Percentiles rank a stretch among this genome's conserved stretches.
These are phyloP conservation scores for Canavalia ensiformis DNA, from an alignment of 306 rosid genomes.

Conservation along the genomic window DNA sequence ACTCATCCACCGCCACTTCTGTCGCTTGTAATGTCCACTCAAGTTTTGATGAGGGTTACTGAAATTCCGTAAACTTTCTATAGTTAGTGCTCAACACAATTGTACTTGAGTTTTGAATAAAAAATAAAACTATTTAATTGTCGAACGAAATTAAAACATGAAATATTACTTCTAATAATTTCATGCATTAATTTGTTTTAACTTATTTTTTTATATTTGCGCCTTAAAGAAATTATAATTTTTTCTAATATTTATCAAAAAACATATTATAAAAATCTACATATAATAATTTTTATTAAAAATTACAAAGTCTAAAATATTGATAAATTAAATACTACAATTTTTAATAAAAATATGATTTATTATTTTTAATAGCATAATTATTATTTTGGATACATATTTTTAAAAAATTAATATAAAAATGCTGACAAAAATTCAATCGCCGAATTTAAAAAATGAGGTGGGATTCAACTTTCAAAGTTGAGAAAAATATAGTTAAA, in stretches of 20 bases:
- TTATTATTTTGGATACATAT: too few species aligned
- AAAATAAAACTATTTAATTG: not conserved
- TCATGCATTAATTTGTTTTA: not conserved
- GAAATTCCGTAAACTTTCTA: not conserved
- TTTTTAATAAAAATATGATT: too few species aligned
- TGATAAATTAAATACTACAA: too few species aligned
- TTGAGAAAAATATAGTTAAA: not conserved
- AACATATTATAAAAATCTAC: too few species aligned
- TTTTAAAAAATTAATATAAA: not conserved
- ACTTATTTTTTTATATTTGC: not conserved
- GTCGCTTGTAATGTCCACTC: constrained; percentile 23
- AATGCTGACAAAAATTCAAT: not conserved
- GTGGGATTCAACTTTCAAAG: not conserved
- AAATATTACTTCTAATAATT: not conserved
- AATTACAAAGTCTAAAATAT: too few species aligned
- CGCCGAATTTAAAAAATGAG: not conserved
- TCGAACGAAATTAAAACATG: not conserved
- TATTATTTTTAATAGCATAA: too few species aligned
- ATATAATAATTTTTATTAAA: too few species aligned
- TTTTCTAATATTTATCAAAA: not conserved
- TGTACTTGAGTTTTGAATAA: not conserved
- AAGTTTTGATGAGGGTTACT: not conserved
- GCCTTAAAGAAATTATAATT: not conserved
- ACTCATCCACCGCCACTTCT: constrained; percentile 43
- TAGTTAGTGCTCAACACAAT: not conserved